phyloP scores from a whole-genome alignment of 805 yeast genomes.

The Pichia nakasei region DNA sequence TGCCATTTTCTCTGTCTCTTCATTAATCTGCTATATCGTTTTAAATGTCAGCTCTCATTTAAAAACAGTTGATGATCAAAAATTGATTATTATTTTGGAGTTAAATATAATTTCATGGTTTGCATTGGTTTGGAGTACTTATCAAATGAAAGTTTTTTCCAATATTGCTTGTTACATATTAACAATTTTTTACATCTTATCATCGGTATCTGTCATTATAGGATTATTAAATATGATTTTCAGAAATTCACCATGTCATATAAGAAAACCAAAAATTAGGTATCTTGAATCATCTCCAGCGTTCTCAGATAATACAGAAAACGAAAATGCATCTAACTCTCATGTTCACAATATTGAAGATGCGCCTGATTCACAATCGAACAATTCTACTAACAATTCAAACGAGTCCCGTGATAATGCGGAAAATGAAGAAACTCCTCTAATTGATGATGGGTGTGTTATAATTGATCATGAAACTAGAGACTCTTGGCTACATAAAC shows the following conservation, averaged over 20 bases:
- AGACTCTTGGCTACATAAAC: constrained; percentile 18
- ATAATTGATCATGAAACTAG: constrained; percentile 23
- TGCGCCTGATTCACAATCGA: constrained; percentile 2
- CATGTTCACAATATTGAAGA: constrained; percentile 6
- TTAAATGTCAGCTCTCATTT: constrained; percentile 37
- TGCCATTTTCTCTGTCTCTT: constrained; percentile 36
- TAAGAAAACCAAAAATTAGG: not conserved
- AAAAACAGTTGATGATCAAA: constrained; percentile 50
- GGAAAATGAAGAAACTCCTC: constrained; percentile 4
- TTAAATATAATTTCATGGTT: constrained; percentile 51
- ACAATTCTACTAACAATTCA: not conserved
- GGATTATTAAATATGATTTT: constrained; percentile 27
- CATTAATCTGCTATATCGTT: constrained; percentile 48
- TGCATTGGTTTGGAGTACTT: constrained; percentile 40
- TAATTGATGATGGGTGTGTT: constrained; percentile 11
- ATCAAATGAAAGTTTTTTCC: constrained; percentile 36
- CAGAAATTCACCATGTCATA: constrained; percentile 1
- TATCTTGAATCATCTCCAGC: not conserved
- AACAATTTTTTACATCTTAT: constrained; percentile 37
- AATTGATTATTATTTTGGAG: constrained; percentile 48
- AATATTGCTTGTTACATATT: constrained; percentile 48
- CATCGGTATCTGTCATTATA: constrained; percentile 38
- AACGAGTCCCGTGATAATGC: not conserved
- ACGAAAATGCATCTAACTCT: constrained; percentile 2
- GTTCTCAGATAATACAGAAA: constrained; percentile 4